A percentile compares a stretch with the other conserved stretches of the same genome.
These are phyloP conservation scores for Erysimum cheiranthoides DNA, from an alignment of 345 rosid species.

Conservation along the genomic window DNA sequence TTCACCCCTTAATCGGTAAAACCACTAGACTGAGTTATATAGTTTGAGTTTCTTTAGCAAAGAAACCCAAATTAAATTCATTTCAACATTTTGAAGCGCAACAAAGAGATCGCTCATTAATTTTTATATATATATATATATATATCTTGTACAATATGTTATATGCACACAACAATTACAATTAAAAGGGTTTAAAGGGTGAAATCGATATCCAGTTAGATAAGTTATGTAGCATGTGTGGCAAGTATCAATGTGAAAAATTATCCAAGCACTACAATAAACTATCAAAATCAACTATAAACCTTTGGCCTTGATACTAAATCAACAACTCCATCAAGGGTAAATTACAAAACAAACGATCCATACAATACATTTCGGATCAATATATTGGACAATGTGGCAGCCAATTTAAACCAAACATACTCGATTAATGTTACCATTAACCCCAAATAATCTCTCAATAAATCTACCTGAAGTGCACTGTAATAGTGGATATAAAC, in stretches of 20 bases:
- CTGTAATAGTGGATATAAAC: slow-evolving; percentile 17
- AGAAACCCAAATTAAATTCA: slow-evolving; percentile 2
- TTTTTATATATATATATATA: too few relatives aligned
- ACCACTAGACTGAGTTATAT: neutral
- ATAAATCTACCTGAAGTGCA: slow-evolving; percentile 19
- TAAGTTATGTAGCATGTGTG: neutral
- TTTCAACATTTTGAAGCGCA: neutral
- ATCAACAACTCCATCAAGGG: neutral
- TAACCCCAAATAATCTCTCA: slow-evolving; percentile 10
- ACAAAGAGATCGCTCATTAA: neutral
- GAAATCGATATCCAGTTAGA: neutral
- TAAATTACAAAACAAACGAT: neutral
- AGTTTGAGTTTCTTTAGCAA: neutral
- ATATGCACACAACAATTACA: too few relatives aligned
- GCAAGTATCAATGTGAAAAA: neutral
- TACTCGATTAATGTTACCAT: neutral
- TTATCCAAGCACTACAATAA: neutral
- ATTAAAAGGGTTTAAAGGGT: neutral
- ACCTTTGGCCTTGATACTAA: neutral
- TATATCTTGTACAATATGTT: neutral
- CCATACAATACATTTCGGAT: neutral
- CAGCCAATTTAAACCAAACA: slow-evolving; percentile 13
- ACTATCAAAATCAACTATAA: neutral
- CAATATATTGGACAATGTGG: neutral
- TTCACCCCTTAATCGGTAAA: neutral